These are phyloP conservation scores for Geotrichum europaeum DNA, from an alignment of 1,139 yeast genomes.

Conservation along the genomic window DNA sequence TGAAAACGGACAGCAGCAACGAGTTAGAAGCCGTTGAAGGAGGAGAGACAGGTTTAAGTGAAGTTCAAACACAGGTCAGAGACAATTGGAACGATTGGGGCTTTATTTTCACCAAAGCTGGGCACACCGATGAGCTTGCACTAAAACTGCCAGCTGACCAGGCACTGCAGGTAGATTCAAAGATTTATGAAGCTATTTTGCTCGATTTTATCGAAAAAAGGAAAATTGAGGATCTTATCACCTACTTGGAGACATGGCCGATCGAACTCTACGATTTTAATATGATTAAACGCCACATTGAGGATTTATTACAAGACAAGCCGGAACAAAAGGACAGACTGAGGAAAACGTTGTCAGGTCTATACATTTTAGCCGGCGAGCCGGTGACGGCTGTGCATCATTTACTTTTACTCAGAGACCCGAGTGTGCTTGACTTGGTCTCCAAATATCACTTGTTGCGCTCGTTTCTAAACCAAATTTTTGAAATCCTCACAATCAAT, in stretches of 20 bases:
- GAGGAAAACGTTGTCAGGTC: slow-evolving; percentile 47
- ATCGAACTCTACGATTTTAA: slow-evolving; percentile 47
- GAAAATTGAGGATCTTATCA: slow-evolving; percentile 32
- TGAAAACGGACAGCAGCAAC: slow-evolving; percentile 21
- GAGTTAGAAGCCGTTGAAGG: slow-evolving; percentile 20
- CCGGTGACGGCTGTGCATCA: slow-evolving; percentile 60
- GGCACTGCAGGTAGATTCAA: slow-evolving; percentile 35
- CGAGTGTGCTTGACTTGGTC: slow-evolving; percentile 51
- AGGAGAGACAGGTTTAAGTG: slow-evolving; percentile 12
- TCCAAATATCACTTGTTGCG: slow-evolving; percentile 56
- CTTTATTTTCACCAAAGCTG: slow-evolving; percentile 46
- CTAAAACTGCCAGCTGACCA: slow-evolving; percentile 47
- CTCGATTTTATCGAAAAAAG: slow-evolving; percentile 42
- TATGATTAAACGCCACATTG: slow-evolving; percentile 44
- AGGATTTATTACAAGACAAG: slow-evolving; percentile 36
- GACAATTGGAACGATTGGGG: slow-evolving; percentile 68
- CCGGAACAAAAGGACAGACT: slow-evolving; percentile 28
- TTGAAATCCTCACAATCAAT: slow-evolving; percentile 47
- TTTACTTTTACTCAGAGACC: slow-evolving; percentile 50
- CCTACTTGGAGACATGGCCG: slow-evolving; percentile 55
- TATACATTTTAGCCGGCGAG: slow-evolving; percentile 54
- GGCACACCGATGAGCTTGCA: slow-evolving; percentile 46
- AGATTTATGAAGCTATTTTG: slow-evolving; percentile 50
- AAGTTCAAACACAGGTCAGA: slow-evolving; percentile 3
- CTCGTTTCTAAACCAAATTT: slow-evolving; percentile 44